phyloP scores from a whole-genome alignment of 192 early-diverging fungal species.

The Obelidium mucronatum region DNA sequence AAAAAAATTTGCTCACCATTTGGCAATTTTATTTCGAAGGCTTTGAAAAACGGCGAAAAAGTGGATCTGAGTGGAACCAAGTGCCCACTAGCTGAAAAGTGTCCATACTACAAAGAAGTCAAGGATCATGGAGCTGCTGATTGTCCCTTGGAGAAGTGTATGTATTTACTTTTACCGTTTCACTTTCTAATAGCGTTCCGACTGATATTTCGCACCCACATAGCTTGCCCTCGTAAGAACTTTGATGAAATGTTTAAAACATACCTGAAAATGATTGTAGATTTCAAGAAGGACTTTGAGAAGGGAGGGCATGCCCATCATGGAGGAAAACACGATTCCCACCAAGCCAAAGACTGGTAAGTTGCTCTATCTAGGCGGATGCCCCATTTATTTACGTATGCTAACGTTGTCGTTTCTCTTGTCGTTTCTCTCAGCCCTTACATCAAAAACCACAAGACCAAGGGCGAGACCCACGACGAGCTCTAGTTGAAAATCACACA shows the following conservation, averaged over 20 bases:
- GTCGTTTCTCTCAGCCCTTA: background rate
- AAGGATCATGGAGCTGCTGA: slow-evolving; percentile 27
- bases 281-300: slow-evolving; percentile 30
- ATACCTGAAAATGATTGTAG: background rate
- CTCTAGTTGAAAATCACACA: background rate
- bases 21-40: background rate
- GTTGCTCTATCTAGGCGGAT: too few relatives aligned
- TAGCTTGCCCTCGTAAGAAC: slow-evolving; percentile 22
- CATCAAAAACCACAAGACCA: slow-evolving; percentile 1
- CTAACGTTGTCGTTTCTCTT: background rate
- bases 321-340: slow-evolving; percentile 5
- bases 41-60: slow-evolving; percentile 43
- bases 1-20: too few relatives aligned
- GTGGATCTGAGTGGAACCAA: slow-evolving; percentile 36
- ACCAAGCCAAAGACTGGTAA: slow-evolving; percentile 22
- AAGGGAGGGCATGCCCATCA: slow-evolving; percentile 27
- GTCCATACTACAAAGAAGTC: slow-evolving; percentile 50
- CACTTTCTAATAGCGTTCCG: background rate
- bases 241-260: background rate
- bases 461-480: background rate
- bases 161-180: background rate
- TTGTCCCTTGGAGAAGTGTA: background rate
- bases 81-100: slow-evolving; percentile 50
- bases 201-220: background rate
- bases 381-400: too few relatives aligned